These are phyloP conservation scores for Podospora comata DNA, from an alignment of 495 filamentous ascomycete species.

Conservation along the genomic window DNA sequence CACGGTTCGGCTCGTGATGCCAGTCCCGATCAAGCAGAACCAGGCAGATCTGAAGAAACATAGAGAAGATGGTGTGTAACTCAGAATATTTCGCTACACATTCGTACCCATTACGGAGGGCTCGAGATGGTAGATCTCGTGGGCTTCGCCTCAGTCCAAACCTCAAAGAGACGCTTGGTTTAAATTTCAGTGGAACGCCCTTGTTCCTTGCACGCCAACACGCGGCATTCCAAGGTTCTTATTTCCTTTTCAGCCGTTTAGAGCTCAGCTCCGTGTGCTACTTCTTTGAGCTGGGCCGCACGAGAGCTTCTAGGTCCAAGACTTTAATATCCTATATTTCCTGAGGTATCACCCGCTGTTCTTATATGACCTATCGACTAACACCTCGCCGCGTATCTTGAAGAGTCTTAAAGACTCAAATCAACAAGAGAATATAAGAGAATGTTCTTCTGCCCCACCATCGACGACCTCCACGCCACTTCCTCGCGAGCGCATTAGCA, in stretches of 20 bases:
- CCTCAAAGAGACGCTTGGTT: neutral
- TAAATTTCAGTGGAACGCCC: slow-evolving; percentile 2
- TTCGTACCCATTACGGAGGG: neutral
- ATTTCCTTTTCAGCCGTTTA: slow-evolving; percentile 1
- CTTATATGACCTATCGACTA: neutral
- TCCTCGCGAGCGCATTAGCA: neutral
- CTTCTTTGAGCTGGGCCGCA: neutral
- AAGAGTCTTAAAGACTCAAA: too few species aligned
- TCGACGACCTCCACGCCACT: slow-evolving; percentile 30
- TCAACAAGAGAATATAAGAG: neutral
- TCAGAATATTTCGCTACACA: slow-evolving; percentile 3
- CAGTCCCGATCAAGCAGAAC: neutral
- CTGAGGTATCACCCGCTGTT: too few species aligned
- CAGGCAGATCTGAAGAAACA: slow-evolving; percentile 6
- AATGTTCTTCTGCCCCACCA: neutral
- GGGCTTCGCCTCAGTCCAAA: neutral
- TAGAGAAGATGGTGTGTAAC: slow-evolving; percentile 5
- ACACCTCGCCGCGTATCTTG: too few species aligned
- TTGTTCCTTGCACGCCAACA: slow-evolving; percentile 3
- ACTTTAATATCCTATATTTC: neutral
- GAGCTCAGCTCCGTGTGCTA: neutral
- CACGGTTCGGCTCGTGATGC: neutral
- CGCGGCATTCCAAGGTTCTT: neutral
- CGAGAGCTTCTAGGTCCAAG: neutral
- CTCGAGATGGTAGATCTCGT: neutral